phyloP scores from a whole-genome alignment of 192 early-diverging fungal genomes.

The Rhizophagus prolifer region DNA sequence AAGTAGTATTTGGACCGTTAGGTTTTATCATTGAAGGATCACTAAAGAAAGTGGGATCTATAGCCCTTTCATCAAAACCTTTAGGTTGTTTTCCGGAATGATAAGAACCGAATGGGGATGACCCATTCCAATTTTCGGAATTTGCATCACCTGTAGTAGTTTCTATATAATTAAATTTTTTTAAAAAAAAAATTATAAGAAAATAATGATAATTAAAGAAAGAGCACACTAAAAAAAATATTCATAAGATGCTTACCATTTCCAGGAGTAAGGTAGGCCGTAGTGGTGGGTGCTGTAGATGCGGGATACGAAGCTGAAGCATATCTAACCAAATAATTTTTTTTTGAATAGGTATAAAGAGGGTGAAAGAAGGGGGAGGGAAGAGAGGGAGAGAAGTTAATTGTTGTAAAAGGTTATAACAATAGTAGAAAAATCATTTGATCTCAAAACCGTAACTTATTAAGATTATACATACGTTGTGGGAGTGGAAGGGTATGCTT shows the following conservation, averaged over 20 bases:
- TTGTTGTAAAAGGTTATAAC: too few species aligned
- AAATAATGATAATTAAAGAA: background rate
- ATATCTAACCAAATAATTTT: background rate
- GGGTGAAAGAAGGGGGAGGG: background rate
- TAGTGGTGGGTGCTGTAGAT: background rate
- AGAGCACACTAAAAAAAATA: background rate
- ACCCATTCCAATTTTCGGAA: background rate
- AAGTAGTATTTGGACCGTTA: constrained; percentile 12
- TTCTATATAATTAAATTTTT: background rate
- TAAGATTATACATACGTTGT: background rate
- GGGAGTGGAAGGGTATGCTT: background rate
- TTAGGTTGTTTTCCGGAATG: constrained; percentile 4
- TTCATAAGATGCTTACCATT: background rate
- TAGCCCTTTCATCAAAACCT: constrained; percentile 13
- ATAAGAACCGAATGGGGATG: constrained; percentile 3
- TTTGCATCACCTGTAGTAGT: background rate
- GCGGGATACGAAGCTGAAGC: background rate
- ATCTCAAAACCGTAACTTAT: background rate
- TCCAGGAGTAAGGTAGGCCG: background rate
- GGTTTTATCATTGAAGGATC: constrained; percentile 13
- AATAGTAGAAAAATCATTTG: too few species aligned
- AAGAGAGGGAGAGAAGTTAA: too few species aligned
- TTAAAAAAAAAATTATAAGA: background rate
- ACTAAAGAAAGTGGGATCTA: constrained; percentile 17
- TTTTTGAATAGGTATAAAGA: background rate